phyloP scores from a whole-genome alignment of 2,329 filamentous ascomycete genomes.

The Pseudogymnoascus sp. region DNA sequence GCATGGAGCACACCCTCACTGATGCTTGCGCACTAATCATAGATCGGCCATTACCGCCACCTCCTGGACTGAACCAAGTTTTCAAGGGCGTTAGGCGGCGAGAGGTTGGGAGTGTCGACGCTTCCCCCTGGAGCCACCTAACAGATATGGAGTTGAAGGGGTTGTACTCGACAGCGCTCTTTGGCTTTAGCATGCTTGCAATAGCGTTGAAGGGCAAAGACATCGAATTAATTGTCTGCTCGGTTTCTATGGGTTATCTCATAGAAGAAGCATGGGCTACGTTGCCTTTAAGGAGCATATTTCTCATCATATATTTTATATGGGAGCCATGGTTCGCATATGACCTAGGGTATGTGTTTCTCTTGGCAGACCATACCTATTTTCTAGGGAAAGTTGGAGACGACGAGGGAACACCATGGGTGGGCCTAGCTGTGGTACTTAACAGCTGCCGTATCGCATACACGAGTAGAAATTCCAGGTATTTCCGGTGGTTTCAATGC shows the following conservation, averaged over 20 bases:
- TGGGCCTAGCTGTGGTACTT: background rate
- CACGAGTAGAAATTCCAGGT: background rate
- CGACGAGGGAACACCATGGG: background rate
- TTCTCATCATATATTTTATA: background rate
- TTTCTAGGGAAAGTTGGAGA: background rate
- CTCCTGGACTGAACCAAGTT: background rate
- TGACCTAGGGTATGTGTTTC: background rate
- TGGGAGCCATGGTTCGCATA: background rate
- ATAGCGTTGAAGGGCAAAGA: background rate
- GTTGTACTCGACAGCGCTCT: background rate
- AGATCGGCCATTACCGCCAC: background rate
- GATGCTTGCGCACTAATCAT: background rate
- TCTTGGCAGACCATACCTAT: background rate
- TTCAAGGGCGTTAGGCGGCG: background rate
- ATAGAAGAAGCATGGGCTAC: background rate
- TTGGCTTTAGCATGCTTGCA: background rate
- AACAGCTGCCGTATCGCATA: background rate
- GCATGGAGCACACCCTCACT: background rate
- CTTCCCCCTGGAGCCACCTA: background rate
- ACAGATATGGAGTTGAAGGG: background rate
- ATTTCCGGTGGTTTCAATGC: background rate
- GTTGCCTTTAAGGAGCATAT: background rate
- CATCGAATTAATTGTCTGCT: background rate
- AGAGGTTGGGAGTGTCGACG: background rate
- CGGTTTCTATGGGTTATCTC: background rate